Base-by-base conservation (phyloP, 306 rosid genomes). In the Cucurbita moschata region DNA sequence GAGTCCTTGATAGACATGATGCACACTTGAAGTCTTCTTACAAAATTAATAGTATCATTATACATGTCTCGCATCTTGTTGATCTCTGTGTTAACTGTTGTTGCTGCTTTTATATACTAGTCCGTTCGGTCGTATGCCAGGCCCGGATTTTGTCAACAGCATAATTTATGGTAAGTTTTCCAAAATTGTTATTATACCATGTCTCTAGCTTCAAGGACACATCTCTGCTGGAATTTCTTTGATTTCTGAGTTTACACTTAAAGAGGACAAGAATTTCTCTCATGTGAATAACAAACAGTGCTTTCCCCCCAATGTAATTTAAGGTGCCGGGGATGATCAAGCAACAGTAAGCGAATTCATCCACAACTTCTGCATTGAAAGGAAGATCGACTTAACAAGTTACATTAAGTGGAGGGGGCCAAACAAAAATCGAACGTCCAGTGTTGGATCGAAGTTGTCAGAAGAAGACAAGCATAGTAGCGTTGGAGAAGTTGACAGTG, bases 381-480 rank as follows among this genome's bases (percentile, higher is more conserved):
- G 89, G 82, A 95, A 89, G 89, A 75, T 87, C 71, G 99, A 95
- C 79, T 78, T 95, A 81, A 95, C 99, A 12, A 86, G 84, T 81
- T 82, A 84, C 83, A 85, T 95, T 77, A 91, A 87, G 83, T 95
- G 99, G 99, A 91, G 97, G 99, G 92, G 92, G 79, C 76, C 95
- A 71, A 88, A 74, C 78, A 95, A 91, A 83, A 82, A 81, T 81
- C 84, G 92, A 75, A 92, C 82, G 68, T 69, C 80, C 59, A 92
- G 89, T 16, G 59, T 77, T 57, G 82, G 86, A 49, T 73, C 82
- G 43, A 90, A 87, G 87, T 88, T 85, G 43, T 83, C 82, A 18
- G 97, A 90, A 77, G 98, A 88, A 52, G 79, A 85, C 77, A 94
- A 83, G 62, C 87, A 77, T 30, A 72, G 87, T 67, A 76, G 79